Conservation (phyloP, 805 yeast species). For the Candida montana region DNA sequence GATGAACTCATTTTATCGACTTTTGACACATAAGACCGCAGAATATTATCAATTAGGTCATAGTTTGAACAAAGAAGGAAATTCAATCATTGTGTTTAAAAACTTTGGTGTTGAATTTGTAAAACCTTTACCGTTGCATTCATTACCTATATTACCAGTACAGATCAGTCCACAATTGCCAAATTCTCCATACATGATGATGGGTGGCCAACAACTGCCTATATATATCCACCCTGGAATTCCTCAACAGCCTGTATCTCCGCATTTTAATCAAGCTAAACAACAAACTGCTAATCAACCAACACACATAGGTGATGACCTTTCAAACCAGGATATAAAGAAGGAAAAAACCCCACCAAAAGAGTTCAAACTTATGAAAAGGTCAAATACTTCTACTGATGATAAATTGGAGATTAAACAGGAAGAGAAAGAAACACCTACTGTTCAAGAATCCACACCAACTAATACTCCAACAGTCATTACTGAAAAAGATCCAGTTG, state of each 20-base stretch:
- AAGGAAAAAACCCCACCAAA: conserved; percentile 7
- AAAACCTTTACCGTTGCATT: conserved; percentile 14
- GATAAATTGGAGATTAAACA: background rate
- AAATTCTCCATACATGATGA: too few species aligned
- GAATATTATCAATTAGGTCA: conserved; percentile 62
- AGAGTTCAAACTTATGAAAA: conserved; percentile 24
- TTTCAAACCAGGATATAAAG: background rate
- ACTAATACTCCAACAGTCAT: background rate
- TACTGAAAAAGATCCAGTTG: conserved; percentile 2
- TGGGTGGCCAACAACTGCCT: too few species aligned
- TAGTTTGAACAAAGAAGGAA: conserved; percentile 43
- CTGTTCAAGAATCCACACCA: background rate
- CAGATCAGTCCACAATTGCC: background rate
- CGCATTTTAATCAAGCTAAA: background rate
- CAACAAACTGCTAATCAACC: background rate
- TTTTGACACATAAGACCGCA: conserved; percentile 65
- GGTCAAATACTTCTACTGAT: conserved; percentile 7
- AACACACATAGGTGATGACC: background rate
- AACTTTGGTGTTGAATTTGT: conserved; percentile 22
- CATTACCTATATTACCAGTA: conserved; percentile 12
- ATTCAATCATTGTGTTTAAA: conserved; percentile 39
- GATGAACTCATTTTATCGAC: conserved; percentile 63
- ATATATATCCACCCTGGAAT: too few species aligned
- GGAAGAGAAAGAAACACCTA: background rate
- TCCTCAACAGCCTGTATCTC: background rate